phyloP scores from a whole-genome alignment of 768 basidiomycete species.

The Mycena crocata region DNA sequence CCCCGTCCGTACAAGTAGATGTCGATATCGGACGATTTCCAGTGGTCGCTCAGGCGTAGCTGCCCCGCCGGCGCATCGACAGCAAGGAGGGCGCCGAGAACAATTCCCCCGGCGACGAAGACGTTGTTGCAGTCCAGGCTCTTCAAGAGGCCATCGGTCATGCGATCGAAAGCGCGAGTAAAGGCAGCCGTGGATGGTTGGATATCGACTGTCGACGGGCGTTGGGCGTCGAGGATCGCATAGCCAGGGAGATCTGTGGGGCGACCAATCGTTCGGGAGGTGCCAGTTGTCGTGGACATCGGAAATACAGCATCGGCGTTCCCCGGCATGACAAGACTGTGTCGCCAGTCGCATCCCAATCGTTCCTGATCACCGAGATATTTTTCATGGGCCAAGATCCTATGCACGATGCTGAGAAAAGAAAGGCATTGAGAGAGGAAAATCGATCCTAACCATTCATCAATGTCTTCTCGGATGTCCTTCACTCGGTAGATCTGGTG shows the following conservation, averaged over 20 bases:
- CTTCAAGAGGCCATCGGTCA: slow-evolving; percentile 5
- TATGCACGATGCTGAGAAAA: too few species aligned
- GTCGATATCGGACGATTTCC: slow-evolving; percentile 15
- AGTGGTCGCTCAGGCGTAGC: not conserved
- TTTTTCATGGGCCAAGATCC: slow-evolving; percentile 15
- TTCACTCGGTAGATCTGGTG: too few species aligned
- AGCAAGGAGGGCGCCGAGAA: slow-evolving; percentile 1
- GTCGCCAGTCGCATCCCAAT: not conserved
- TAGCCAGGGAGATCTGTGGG: not conserved
- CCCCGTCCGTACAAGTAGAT: slow-evolving; percentile 4
- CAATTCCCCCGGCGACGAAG: slow-evolving; percentile 14
- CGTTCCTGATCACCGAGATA: slow-evolving; percentile 5
- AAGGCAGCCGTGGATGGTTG: slow-evolving; percentile 10
- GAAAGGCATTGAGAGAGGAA: too few species aligned
- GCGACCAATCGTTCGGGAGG: not conserved
- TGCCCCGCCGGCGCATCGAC: not conserved
- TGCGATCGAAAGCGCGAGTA: not conserved
- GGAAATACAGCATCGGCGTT: not conserved
- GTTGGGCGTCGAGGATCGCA: not conserved
- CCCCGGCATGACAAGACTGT: not conserved
- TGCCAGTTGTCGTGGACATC: not conserved
- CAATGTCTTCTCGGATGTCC: too few species aligned
- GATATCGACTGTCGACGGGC: not conserved
- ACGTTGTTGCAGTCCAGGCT: slow-evolving; percentile 14
- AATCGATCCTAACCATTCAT: too few species aligned